Evolutionary conservation across 2,329 filamentous ascomycete species (phyloP), one percentile per base, ranked within the genome.

Genomic region (Parastagonospora avenae): DNA sequence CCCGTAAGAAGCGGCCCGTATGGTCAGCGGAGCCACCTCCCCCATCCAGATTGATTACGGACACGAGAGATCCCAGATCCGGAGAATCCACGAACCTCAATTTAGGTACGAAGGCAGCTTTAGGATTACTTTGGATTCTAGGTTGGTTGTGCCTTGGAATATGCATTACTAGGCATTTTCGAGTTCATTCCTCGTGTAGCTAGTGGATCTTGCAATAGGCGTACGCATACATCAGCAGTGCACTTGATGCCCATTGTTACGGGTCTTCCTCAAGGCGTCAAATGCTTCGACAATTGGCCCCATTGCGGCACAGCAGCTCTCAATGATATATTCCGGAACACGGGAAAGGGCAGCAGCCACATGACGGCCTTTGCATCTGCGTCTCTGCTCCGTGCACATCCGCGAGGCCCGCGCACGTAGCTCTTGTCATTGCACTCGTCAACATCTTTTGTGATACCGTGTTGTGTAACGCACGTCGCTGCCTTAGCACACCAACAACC

Each of bases 331-430:
- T 3, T 24, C 19, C 47, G 30, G 49, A 30, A 27, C 47, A 31
- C 48, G 46, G 39, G 42, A 43, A 42, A 52, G 50, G 51, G 48
- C 43, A 32, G 49, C 33, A 12, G 42, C 45, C 51, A 51, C 48
- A 46, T 54, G 42, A 52, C 50, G 16, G 40, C 42, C 31, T 40
- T 42, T 39, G 45, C 28, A 42, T n/a, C n/a, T n/a, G n/a, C n/a
- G n/a, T n/a, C n/a, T n/a, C n/a, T n/a, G 45, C 42, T 45, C 43
- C 40, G 40, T 44, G 51, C 48, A 15, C 38, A 51, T 50, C 48
- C 58, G 59, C 59, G 52, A 48, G 52, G 50, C 59, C 38, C n/a
- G n/a, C 43, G 19, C 16, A 27, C 11, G 19, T 45, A 47, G 27
- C 36, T 52, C 46, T 44, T 19, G 48, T 46, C 14, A 46, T 45